Base-by-base conservation (phyloP, 768 basidiomycete genomes). In the Pleurotus ostreatus region DNA sequence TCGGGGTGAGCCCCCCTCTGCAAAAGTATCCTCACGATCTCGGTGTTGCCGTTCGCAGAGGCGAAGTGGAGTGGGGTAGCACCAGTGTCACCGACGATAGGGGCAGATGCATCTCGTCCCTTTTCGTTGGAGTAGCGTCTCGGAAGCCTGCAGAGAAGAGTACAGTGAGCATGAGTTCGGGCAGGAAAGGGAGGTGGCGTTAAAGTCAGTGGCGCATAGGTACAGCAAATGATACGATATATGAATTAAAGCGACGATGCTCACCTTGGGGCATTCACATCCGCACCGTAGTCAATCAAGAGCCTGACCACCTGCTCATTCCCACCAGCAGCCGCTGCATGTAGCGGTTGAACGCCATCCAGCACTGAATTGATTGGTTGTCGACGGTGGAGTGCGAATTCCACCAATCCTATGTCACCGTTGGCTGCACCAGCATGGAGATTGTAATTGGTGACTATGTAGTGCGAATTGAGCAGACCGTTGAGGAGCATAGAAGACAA, bases 21-120 rank as follows among this genome's bases (percentile, higher is more conserved):
- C 39, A 99, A 84, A 43, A 99, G 85, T 37, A 89, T 83, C 58
- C 78, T 79, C 45, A 94, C 83, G 62, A 94, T 84, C 22, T 78
- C 71, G 26, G 82, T 82, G 71, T 99, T 92, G 2, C 95, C 95
- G 63, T 97, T 94, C 25, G 96, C 94, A 34, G 94, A 89, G 12
- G 97, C 96, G 67, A 98, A 99, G 68, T 99, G 97, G 22, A 98
- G 84, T 0, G 97, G 93, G 0, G 96, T 97, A 3, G 89, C 89
- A 30, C 94, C 95, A n/a, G 88, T 87, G 5, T 84, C 83, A 45
- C 88, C 89, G 43, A 90, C 83, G 63, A 89, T 89, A 51, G 87
- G 86, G 3, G 79, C 79, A 34, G 86, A 79, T 15, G 82, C 64
- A 63, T 86, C 85, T 53, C 88, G 78, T 58, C 76, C 82, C 65